Base-by-base conservation (phyloP, 495 filamentous ascomycete species). In the Penicillium alfredii region DNA sequence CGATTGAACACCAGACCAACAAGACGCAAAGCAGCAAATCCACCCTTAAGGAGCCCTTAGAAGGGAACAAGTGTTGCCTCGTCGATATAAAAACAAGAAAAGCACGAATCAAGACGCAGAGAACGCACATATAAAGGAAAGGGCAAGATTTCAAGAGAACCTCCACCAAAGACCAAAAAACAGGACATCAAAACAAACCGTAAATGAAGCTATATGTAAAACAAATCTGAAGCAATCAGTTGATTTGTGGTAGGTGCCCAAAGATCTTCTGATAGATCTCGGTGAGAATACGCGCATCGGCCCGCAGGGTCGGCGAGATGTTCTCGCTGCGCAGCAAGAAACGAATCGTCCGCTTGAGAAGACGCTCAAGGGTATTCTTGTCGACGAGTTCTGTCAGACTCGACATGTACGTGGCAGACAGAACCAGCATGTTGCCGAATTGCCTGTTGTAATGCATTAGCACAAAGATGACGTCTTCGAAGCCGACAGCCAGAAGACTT, bases 381-480 rank as follows among this genome's bases (percentile, higher is more conserved):
- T 71, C 51, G 28, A 90, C 69, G 12, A 74, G 67, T 6, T 60
- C 49, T 2, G 48, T 52, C 1, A 88, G 73, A 20, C 68, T 31
- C 38, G 76, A 62, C 80, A 74, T 57, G 56, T 77, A 90, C 4
- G 80, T 84, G 1, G 90, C 88, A 13, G 86, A 77, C 2, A 98
- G 77, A 4, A 89, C 84, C 27, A 97, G 66, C 53, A 96, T 79
- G 55, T 97, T 98, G 33, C 92, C 92, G 61, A 94, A 98, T 88
- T 97, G 92, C 7, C 89, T 95, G 19, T 35, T 0, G 38, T 47
- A 22, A 48, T 27, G 17, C 36, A 29, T 24, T 23, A 36, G 14
- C 27, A 11, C 8, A 6, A 18, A 10, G 20, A 21, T 20, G 9
- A 6, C 7, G 16, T 26, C 11, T 12, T 8, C 13, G 8, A 11